A percentile compares a stretch with the other conserved stretches of the same genome.
Conservation (phyloP, 176 grass and related monocot genomes). For the Puccinellia tenuiflora region DNA sequence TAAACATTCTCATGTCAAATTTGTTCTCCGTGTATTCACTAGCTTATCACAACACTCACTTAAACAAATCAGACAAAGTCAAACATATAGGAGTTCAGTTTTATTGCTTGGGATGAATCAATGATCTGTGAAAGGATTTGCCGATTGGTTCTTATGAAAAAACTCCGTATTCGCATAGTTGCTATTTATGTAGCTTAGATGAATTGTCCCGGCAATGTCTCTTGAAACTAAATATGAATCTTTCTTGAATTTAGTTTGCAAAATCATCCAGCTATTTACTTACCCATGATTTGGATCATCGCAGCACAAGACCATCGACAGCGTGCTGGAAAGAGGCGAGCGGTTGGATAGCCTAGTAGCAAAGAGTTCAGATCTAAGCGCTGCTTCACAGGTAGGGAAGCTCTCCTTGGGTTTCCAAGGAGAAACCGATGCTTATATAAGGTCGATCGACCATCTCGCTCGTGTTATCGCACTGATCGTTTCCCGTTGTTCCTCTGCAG, state of each 20-base stretch:
- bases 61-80: not conserved
- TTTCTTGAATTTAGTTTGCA: not conserved
- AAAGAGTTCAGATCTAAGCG: constrained; percentile 90
- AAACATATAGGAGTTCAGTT: not conserved
- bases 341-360: constrained; percentile 74
- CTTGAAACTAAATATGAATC: not conserved
- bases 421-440: not conserved
- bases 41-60: not conserved
- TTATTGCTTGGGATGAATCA: not conserved
- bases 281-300: constrained; percentile 12
- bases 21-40: not conserved
- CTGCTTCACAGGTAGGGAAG: constrained; percentile 53
- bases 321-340: constrained; percentile 69
- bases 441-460: not conserved
- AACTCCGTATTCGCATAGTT: not conserved
- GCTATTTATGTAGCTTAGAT: not conserved
- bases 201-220: not conserved
- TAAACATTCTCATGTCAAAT: not conserved
- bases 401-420: not conserved
- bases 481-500: constrained; percentile 19
- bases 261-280: not conserved
- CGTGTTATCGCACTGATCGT: not conserved
- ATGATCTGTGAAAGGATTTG: not conserved
- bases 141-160: not conserved
- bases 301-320: constrained; percentile 98